These are phyloP conservation scores for Neurospora sp. DNA, from an alignment of 495 filamentous ascomycete species.

Conservation along the genomic window DNA sequence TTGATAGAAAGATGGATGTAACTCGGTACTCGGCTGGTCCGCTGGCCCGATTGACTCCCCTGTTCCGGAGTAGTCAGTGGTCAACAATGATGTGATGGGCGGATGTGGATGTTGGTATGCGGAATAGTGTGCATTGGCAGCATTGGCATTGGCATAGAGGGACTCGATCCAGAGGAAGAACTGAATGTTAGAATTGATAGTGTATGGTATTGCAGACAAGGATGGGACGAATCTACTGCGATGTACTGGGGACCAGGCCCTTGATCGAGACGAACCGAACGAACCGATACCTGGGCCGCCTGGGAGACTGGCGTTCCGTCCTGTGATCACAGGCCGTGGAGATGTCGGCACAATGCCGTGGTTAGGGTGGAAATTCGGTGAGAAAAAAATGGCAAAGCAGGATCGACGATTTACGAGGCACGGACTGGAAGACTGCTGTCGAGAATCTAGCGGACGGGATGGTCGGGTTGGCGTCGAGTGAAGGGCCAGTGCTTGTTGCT, in stretches of 20 bases:
- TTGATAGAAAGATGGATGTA: background rate
- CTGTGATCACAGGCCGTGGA: too few species aligned
- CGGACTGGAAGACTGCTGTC: too few species aligned
- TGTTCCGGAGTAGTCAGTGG: background rate
- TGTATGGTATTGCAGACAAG: background rate
- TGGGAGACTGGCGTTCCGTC: too few species aligned
- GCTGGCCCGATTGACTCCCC: background rate
- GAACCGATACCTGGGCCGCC: background rate
- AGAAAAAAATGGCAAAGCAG: too few species aligned
- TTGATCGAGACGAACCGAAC: background rate
- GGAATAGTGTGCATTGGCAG: background rate
- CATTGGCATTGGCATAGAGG: background rate
- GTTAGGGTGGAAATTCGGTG: background rate
- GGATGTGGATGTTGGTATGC: background rate
- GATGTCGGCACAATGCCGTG: background rate
- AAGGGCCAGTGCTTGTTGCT: background rate
- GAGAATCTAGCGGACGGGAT: too few species aligned
- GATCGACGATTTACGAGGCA: too few species aligned
- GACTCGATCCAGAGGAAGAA: background rate
- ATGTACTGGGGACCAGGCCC: background rate
- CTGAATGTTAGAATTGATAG: background rate
- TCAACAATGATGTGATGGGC: background rate
- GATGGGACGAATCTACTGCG: background rate
- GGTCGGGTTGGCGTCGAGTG: background rate
- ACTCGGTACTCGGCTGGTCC: background rate